A percentile compares a stretch with the other conserved stretches of the same genome.
Evolutionary conservation across 2,329 filamentous ascomycete genomes (phyloP).

Genomic region (Trichoderma atroviride): DNA sequence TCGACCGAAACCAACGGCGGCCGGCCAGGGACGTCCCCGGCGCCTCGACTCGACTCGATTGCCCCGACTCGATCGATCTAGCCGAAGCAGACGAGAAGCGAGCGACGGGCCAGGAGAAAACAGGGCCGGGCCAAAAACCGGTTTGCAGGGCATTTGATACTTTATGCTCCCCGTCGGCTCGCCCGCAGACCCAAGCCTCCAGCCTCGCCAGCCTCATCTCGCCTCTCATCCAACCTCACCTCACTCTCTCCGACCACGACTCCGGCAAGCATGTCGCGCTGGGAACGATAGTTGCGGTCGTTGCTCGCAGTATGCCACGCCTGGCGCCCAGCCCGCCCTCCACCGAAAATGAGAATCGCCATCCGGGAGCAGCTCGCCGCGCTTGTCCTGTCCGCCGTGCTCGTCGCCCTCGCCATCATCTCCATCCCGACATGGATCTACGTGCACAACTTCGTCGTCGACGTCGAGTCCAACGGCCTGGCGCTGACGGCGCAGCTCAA

Average conservation of each 20-base stretch:
- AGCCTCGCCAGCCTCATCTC: too few relatives aligned
- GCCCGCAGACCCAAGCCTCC: neutral
- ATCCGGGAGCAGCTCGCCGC: conserved; percentile 85
- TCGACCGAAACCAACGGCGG: neutral
- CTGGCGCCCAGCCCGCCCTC: conserved; percentile 13
- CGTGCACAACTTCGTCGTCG: conserved; percentile 56
- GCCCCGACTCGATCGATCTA: neutral
- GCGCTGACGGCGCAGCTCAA: conserved; percentile 83
- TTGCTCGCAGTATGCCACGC: conserved; percentile 17
- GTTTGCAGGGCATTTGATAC: too few relatives aligned
- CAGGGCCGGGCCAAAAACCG: neutral
- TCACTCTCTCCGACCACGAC: neutral
- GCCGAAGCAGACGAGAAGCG: neutral
- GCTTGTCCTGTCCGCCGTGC: conserved; percentile 74
- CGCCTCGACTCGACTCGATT: neutral
- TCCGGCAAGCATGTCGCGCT: conserved; percentile 11
- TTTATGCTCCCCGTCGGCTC: neutral
- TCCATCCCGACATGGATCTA: conserved; percentile 73
- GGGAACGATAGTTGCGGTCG: conserved; percentile 8
- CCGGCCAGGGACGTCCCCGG: neutral
- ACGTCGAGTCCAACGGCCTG: conserved; percentile 63
- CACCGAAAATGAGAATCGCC: conserved; percentile 70
- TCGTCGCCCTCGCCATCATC: conserved; percentile 75
- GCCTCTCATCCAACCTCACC: too few relatives aligned
- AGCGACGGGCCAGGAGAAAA: neutral